Evolutionary conservation across 495 filamentous ascomycete species (phyloP).

Genomic region (Penicillium desertorum): DNA sequence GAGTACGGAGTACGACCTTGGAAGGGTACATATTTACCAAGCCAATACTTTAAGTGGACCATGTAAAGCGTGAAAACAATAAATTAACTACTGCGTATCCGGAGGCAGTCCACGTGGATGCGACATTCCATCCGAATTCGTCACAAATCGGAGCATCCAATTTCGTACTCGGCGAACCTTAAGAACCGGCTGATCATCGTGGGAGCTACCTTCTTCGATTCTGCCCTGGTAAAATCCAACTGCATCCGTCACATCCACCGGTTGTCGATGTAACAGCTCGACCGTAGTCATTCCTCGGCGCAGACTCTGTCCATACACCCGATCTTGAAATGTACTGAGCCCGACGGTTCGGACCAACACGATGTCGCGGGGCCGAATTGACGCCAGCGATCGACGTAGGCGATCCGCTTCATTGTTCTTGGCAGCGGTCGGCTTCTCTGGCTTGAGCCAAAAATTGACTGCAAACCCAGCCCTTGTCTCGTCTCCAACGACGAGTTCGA

Average conservation of each 20-base stretch:
- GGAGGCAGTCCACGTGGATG: conserved; percentile 45
- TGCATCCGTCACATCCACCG: conserved; percentile 41
- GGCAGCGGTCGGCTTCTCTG: conserved; percentile 18
- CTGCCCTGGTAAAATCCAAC: conserved; percentile 36
- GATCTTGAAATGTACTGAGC: conserved; percentile 66
- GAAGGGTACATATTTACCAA: neutral
- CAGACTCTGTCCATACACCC: conserved; percentile 76
- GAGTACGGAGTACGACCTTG: neutral
- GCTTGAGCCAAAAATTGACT: conserved; percentile 77
- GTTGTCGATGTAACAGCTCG: conserved; percentile 60
- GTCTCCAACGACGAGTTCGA: conserved; percentile 82
- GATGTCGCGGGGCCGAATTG: conserved; percentile 67
- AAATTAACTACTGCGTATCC: conserved; percentile 44
- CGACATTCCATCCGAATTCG: conserved; percentile 38
- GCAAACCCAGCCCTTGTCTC: conserved; percentile 80
- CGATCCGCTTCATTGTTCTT: conserved; percentile 27
- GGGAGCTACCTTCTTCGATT: conserved; percentile 20
- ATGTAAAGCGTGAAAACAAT: neutral
- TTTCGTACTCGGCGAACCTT: conserved; percentile 68
- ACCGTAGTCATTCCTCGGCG: conserved; percentile 68
- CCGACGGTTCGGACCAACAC: conserved; percentile 74
- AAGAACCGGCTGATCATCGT: conserved; percentile 51
- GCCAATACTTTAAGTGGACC: neutral
- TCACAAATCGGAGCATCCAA: conserved; percentile 74
- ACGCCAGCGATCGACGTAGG: conserved; percentile 44